Evolutionary conservation across 2,329 filamentous ascomycete species (phyloP).

Genomic region (Penicillium sp.): DNA sequence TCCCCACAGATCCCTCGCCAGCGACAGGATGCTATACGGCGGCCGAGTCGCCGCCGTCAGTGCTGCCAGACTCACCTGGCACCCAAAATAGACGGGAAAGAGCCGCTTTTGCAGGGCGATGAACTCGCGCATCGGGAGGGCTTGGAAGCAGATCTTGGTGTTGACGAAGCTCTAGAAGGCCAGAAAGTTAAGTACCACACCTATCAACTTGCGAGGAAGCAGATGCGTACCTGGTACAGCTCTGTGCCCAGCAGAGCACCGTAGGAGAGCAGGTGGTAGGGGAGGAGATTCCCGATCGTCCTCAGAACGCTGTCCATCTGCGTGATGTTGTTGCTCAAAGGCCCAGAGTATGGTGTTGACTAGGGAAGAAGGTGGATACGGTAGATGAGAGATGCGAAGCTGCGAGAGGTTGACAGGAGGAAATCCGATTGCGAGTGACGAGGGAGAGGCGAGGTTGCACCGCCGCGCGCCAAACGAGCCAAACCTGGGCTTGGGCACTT

Average conservation of each 20-base stretch:
- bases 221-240: slow-evolving; percentile 32
- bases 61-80: slow-evolving; percentile 36
- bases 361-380: background rate
- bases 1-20: slow-evolving; percentile 22
- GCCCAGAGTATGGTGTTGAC: background rate
- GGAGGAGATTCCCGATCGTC: slow-evolving; percentile 20
- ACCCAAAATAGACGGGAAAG: slow-evolving; percentile 42
- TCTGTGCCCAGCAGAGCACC: slow-evolving; percentile 42
- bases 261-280: slow-evolving; percentile 41
- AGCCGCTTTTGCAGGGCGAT: slow-evolving; percentile 40
- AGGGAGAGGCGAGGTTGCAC: too few relatives aligned
- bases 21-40: slow-evolving; percentile 31
- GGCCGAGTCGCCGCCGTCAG: slow-evolving; percentile 37
- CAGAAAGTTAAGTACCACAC: background rate
- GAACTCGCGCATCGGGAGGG: slow-evolving; percentile 39
- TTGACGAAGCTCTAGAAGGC: slow-evolving; percentile 39
- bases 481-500: too few relatives aligned
- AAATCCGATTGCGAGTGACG: too few relatives aligned
- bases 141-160: slow-evolving; percentile 39
- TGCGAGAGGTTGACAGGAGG: too few relatives aligned
- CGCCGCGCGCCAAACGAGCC: too few relatives aligned
- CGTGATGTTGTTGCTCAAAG: background rate
- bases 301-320: slow-evolving; percentile 16
- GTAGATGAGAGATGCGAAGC: background rate
- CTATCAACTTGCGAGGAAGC: background rate